A percentile compares a stretch with the other conserved stretches of the same genome.
These are phyloP conservation scores for Piper longum DNA, from an alignment of 164 flowering plant species.

Conservation along the genomic window DNA sequence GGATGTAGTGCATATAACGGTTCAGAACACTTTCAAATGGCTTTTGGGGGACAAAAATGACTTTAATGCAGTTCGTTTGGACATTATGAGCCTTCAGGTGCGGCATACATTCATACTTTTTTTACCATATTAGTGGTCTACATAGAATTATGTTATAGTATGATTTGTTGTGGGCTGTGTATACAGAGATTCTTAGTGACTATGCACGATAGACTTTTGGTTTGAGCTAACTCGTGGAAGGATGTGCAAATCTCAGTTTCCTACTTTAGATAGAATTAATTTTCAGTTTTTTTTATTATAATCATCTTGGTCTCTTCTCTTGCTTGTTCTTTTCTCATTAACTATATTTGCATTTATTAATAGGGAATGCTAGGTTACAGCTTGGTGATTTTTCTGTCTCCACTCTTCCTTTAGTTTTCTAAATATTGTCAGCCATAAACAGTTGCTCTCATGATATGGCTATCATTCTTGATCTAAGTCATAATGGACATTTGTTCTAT, in stretches of 20 bases:
- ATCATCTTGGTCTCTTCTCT: background rate
- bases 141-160: no score
- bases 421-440: no score
- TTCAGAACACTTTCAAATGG: conserved; percentile 77
- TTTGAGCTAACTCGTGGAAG: no score
- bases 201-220: no score
- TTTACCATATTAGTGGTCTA: background rate
- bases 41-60: conserved; percentile 56
- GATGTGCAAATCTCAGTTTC: no score
- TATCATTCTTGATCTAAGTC: background rate
- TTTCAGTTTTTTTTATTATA: no score
- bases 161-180: background rate
- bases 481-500: background rate
- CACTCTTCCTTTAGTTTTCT: background rate
- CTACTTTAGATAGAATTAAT: no score
- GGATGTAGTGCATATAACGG: conserved; percentile 87
- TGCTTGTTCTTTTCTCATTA: background rate
- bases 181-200: no score
- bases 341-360: background rate
- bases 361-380: background rate
- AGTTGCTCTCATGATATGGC: background rate
- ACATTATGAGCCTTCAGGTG: conserved; percentile 55
- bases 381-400: background rate
- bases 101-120: background rate
- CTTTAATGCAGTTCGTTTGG: conserved; percentile 71